phyloP scores from a whole-genome alignment of 192 early-diverging fungal genomes.

The Mortierella claussenii region DNA sequence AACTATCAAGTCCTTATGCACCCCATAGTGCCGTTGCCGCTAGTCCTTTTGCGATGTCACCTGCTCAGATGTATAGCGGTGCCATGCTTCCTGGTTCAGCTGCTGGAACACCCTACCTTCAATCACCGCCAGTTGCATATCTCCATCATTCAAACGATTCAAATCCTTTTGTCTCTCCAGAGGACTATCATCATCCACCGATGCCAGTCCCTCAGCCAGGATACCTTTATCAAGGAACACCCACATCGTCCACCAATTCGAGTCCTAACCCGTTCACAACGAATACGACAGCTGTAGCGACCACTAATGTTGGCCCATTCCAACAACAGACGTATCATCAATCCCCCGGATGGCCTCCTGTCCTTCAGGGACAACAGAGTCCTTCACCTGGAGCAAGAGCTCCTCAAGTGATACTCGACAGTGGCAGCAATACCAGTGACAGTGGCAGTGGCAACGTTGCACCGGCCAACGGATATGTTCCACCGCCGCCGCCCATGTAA shows the following conservation, averaged over 20 bases:
- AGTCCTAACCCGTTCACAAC: slow-evolving; percentile 19
- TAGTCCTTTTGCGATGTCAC: too few species aligned
- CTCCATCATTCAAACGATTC: neutral
- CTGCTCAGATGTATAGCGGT: too few species aligned
- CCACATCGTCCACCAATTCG: too few species aligned
- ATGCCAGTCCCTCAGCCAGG: too few species aligned
- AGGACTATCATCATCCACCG: slow-evolving; percentile 23
- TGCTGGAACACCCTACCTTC: neutral
- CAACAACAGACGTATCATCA: slow-evolving; percentile 2
- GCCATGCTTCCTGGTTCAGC: neutral
- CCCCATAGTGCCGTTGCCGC: too few species aligned
- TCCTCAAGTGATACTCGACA: slow-evolving; percentile 28
- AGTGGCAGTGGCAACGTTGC: neutral
- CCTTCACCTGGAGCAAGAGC: slow-evolving; percentile 24
- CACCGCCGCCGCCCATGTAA: slow-evolving; percentile 14
- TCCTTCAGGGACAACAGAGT: slow-evolving; percentile 2
- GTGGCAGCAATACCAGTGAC: neutral
- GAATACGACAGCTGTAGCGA: neutral
- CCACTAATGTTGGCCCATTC: slow-evolving; percentile 16
- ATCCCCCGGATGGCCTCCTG: neutral
- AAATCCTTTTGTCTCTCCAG: slow-evolving; percentile 34
- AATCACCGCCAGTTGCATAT: neutral
- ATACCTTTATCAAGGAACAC: neutral
- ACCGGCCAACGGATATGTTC: slow-evolving; percentile 4
- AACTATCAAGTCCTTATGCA: neutral